Evolutionary conservation across 352 stramenopile species (phyloP).

Genomic region (Stramenopiles sp.): DNA sequence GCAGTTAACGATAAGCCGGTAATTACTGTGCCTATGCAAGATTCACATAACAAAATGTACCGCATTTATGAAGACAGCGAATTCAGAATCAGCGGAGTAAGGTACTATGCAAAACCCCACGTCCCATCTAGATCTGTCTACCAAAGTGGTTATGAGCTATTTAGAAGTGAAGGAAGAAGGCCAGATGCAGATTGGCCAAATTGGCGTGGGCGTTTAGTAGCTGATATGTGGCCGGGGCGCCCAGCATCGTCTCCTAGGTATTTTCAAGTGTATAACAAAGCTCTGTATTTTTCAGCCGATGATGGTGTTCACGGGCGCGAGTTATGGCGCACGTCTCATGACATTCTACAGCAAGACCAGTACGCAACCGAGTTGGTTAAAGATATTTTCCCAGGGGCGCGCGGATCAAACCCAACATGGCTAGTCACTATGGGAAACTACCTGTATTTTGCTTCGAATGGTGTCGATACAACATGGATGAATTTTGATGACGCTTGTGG

Average conservation of each 20-base stretch:
- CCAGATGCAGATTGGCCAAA: slow-evolving; percentile 1
- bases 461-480: slow-evolving; percentile 42
- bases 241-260: slow-evolving; percentile 27
- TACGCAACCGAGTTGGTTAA: slow-evolving; percentile 29
- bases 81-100: not conserved
- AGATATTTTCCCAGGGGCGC: slow-evolving; percentile 37
- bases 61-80: not conserved
- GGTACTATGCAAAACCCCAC: not conserved
- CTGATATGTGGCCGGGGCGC: slow-evolving; percentile 32
- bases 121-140: not conserved
- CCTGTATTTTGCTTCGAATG: slow-evolving; percentile 55
- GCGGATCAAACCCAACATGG: slow-evolving; percentile 27
- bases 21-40: not conserved
- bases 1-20: not conserved
- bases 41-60: not conserved
- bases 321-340: slow-evolving; percentile 35
- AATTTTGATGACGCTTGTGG: slow-evolving; percentile 37
- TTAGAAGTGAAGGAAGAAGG: not conserved
- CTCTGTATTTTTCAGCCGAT: slow-evolving; percentile 35
- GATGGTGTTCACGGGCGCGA: slow-evolving; percentile 34
- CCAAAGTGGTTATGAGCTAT: not conserved
- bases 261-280: slow-evolving; percentile 21
- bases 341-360: slow-evolving; percentile 29
- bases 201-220: slow-evolving; percentile 23
- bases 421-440: slow-evolving; percentile 35